Conservation (phyloP, 352 stramenopile species). For the Pythium angustatum region DNA sequence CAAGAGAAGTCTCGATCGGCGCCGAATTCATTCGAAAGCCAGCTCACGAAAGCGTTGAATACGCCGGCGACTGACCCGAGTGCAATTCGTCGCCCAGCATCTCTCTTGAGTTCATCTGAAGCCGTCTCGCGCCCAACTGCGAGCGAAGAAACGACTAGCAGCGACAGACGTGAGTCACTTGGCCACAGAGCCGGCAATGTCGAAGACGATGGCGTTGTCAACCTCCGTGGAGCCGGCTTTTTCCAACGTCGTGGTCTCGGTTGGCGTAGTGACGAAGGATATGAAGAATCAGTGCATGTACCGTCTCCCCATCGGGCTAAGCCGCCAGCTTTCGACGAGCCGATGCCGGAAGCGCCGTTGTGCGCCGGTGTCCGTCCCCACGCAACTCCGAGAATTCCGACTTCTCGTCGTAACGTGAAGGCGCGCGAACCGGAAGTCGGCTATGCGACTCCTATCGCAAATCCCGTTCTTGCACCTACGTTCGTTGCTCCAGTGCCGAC, state of each 20-base stretch:
- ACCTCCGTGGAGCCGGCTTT: background rate
- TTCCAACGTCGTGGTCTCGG: background rate
- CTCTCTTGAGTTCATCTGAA: background rate
- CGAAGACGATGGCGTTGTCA: background rate
- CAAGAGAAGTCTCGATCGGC: background rate
- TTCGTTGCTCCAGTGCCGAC: too few relatives aligned
- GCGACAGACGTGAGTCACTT: background rate
- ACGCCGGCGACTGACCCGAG: background rate
- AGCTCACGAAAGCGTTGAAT: too few relatives aligned
- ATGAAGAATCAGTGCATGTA: background rate
- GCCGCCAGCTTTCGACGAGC: background rate
- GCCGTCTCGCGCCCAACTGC: background rate
- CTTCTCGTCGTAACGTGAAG: too few relatives aligned
- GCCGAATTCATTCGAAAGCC: background rate
- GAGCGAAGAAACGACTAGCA: background rate
- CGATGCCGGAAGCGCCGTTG: too few relatives aligned
- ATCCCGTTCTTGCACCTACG: too few relatives aligned
- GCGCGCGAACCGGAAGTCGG: too few relatives aligned
- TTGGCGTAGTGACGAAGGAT: background rate
- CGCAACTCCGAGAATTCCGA: too few relatives aligned
- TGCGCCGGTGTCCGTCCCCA: too few relatives aligned
- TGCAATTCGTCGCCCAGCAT: background rate
- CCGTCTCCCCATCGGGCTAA: background rate
- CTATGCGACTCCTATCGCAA: too few relatives aligned
- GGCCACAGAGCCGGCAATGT: background rate